Conservation (phyloP, 2,329 filamentous ascomycete species). For the Claviceps sp. region DNA sequence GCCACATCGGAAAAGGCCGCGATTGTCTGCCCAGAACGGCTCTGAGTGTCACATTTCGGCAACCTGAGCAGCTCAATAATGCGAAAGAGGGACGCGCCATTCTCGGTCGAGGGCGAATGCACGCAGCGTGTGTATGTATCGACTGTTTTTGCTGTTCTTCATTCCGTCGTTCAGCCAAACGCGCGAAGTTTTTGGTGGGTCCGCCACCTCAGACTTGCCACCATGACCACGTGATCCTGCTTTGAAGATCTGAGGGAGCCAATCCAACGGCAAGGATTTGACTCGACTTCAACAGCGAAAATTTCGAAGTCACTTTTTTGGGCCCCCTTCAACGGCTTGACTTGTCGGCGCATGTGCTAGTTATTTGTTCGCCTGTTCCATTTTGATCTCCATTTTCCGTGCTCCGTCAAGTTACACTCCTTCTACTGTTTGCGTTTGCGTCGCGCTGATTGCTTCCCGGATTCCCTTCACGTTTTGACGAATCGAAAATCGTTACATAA, state of each 20-base stretch:
- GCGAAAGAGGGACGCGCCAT: conserved; percentile 17
- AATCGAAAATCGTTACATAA: conserved; percentile 1
- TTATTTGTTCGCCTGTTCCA: neutral
- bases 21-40: conserved; percentile 14
- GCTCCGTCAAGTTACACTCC: conserved; percentile 6
- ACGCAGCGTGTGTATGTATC: neutral
- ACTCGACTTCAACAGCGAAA: conserved; percentile 11
- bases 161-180: too few relatives aligned
- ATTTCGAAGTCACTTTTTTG: conserved; percentile 13
- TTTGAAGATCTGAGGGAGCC: neutral
- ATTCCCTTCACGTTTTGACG: conserved; percentile 12
- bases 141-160: neutral
- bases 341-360: neutral
- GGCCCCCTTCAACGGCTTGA: conserved; percentile 3
- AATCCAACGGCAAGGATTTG: neutral
- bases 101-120: conserved; percentile 11
- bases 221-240: conserved; percentile 7
- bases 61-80: conserved; percentile 18
- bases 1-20: conserved; percentile 13
- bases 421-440: neutral
- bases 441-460: neutral
- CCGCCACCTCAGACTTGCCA: neutral
- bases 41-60: conserved; percentile 16
- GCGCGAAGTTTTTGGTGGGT: conserved; percentile 1
- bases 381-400: neutral